Evolutionary conservation across 1,284 basidiomycete genomes (phyloP).

Genomic region (Cutaneotrichosporon cavernicola): DNA sequence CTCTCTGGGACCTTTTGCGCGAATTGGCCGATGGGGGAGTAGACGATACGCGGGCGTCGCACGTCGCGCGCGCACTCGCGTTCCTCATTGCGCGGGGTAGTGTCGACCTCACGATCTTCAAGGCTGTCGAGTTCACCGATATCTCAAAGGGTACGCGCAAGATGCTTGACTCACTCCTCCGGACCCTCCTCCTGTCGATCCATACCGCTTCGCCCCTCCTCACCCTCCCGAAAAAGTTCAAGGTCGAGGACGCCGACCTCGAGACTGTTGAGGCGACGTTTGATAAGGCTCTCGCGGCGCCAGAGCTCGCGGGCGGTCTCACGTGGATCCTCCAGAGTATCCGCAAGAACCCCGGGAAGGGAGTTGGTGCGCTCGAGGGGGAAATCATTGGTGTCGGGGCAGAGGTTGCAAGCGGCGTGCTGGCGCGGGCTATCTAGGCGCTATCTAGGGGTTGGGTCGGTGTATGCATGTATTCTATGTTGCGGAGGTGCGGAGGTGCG

Average conservation of each 20-base stretch:
- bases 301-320: conserved; percentile 46
- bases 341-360: conserved; percentile 56
- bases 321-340: conserved; percentile 59
- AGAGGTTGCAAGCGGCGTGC: conserved; percentile 64
- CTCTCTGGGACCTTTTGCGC: conserved; percentile 94
- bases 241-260: conserved; percentile 50
- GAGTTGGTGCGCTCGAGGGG: conserved; percentile 53
- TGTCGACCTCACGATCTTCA: conserved; percentile 72
- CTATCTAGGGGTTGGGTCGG: too few species aligned
- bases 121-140: conserved; percentile 79
- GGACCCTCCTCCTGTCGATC: conserved; percentile 66
- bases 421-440: conserved; percentile 51
- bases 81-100: conserved; percentile 80
- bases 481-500: too few species aligned
- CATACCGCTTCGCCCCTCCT: conserved; percentile 67
- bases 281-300: conserved; percentile 38
- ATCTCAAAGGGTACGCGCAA: conserved; percentile 63
- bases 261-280: conserved; percentile 51
- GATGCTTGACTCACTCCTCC: conserved; percentile 70
- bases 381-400: conserved; percentile 64
- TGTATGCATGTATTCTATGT: background rate
- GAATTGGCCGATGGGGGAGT: conserved; percentile 71
- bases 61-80: conserved; percentile 69
- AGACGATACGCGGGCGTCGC: conserved; percentile 41
- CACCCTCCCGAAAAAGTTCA: conserved; percentile 37